Percentiles rank a stretch among this genome's conserved stretches.
Evolutionary conservation across 441 rosid genomes (phyloP).

Genomic region (Corymbia calophylla): DNA sequence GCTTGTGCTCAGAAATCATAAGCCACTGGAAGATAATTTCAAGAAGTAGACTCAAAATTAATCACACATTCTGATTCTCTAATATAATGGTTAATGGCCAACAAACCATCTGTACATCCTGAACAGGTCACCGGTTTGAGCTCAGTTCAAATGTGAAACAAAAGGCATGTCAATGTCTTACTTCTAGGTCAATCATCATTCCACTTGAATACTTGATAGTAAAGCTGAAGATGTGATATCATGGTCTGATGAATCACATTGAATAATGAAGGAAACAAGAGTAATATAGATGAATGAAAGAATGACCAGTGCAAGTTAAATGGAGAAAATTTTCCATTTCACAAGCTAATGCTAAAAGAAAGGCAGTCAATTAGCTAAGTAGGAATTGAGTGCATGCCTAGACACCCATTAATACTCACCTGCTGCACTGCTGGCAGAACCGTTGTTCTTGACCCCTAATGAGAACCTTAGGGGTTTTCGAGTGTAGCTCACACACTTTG

Average conservation of each 20-base stretch:
- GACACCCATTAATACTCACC: constrained; percentile 19
- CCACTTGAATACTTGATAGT: not conserved
- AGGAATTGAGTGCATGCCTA: not conserved
- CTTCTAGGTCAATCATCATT: not conserved
- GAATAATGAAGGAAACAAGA: not conserved
- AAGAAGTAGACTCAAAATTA: not conserved
- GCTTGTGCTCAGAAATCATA: not conserved
- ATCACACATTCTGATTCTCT: not conserved
- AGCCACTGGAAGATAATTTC: not conserved
- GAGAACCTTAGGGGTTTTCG: constrained; percentile 50
- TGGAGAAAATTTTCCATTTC: not conserved
- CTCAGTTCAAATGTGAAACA: not conserved
- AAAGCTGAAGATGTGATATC: not conserved
- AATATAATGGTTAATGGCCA: not conserved
- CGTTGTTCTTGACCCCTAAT: constrained; percentile 54
- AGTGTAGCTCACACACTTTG: constrained; percentile 67
- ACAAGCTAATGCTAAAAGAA: not conserved
- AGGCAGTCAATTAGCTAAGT: not conserved
- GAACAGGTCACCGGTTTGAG: not conserved
- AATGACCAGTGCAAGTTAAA: not conserved
- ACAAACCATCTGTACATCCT: not conserved
- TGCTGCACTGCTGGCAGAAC: constrained; percentile 84
- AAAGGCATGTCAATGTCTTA: not conserved
- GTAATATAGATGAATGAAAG: not conserved
- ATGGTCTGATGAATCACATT: not conserved